A percentile compares a stretch with the other conserved stretches of the same genome.
Evolutionary conservation across 208 protist species (phyloP).

Genomic region (Crithidia fasciculata): DNA sequence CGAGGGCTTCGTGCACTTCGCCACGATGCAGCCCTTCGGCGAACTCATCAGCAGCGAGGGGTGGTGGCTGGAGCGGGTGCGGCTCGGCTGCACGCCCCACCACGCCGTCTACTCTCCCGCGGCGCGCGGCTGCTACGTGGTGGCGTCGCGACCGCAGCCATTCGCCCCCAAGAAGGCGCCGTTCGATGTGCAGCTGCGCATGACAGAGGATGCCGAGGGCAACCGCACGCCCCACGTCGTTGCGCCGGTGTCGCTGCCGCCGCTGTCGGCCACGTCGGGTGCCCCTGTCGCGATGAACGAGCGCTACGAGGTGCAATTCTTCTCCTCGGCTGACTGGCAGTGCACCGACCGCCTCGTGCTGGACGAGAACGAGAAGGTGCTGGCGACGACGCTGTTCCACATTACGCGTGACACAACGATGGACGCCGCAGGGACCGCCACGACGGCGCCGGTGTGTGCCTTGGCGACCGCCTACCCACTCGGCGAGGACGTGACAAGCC

Average conservation of each 20-base stretch:
- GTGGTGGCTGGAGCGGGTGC: constrained; percentile 77
- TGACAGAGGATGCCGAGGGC: constrained; percentile 60
- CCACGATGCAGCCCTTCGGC: constrained; percentile 66
- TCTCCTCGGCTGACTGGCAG: constrained; percentile 57
- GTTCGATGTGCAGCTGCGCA: constrained; percentile 85
- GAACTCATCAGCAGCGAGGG: constrained; percentile 38
- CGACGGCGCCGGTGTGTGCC: constrained; percentile 69
- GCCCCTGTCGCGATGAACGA: constrained; percentile 75
- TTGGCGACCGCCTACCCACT: constrained; percentile 85
- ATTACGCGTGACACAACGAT: constrained; percentile 58
- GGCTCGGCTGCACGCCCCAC: constrained; percentile 82
- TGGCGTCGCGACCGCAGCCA: constrained; percentile 64
- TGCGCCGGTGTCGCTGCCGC: constrained; percentile 46
- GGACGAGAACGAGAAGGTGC: constrained; percentile 87
- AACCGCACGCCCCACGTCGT: constrained; percentile 47
- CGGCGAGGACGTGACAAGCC: constrained; percentile 85
- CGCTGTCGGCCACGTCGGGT: constrained; percentile 43
- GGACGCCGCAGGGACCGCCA: constrained; percentile 30
- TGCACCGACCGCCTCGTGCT: constrained; percentile 51
- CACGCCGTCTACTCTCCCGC: constrained; percentile 77
- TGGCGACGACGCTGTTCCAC: constrained; percentile 57
- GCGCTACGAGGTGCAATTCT: constrained; percentile 67
- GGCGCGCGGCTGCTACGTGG: constrained; percentile 70
- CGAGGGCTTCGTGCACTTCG: constrained; percentile 84
- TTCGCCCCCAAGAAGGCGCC: constrained; percentile 71